Evolutionary conservation across 1,284 basidiomycete genomes (phyloP), one percentile per base, ranked within the genome.

Genomic region (Trichosporon faecale): DNA sequence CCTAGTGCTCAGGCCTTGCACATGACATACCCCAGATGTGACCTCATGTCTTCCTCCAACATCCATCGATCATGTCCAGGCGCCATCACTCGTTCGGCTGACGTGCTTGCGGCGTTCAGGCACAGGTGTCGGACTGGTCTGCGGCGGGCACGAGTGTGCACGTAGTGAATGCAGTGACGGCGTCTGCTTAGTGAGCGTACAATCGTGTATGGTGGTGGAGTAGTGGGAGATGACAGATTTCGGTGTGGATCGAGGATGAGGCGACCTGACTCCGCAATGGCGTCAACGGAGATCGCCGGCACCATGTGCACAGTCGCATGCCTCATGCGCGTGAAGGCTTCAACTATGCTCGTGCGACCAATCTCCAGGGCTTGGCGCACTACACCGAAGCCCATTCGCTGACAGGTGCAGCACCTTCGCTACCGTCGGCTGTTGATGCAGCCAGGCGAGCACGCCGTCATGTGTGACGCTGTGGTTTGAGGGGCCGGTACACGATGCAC

Each of bases 231-330:
- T n/a, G 27, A 61, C 57, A 31, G 27, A 31, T 61, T 27, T 3
- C 49, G 21, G 49, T 18, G n/a, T 25, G 1, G 49, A n/a, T 14
- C 2, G 57, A n/a, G 18, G 31, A 61, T 61, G 57, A 61, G 57
- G 57, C 57, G 29, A 61, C 16, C 18, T n/a, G 57, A 9, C 27
- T 31, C 27, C 16, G 57, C 29, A 29, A 61, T 61, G 57, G 57
- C 57, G 57, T 61, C 57, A 61, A 29, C 57, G 57, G 57, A 61
- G 29, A 61, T 61, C 21, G 2, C 57, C 57, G 57, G 27, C 14
- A n/a, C 23, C 27, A 3, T 5, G 11, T 60, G n/a, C 21, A 9
- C 29, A 12, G 49, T 52, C 9, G 49, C 49, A 52, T 52, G 49
- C 49, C 57, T 18, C 29, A 33, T 33, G 27, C 57, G 14, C 57